Evolutionary conservation across 257 asterid genomes (phyloP).

Genomic region (Handroanthus guayacan): DNA sequence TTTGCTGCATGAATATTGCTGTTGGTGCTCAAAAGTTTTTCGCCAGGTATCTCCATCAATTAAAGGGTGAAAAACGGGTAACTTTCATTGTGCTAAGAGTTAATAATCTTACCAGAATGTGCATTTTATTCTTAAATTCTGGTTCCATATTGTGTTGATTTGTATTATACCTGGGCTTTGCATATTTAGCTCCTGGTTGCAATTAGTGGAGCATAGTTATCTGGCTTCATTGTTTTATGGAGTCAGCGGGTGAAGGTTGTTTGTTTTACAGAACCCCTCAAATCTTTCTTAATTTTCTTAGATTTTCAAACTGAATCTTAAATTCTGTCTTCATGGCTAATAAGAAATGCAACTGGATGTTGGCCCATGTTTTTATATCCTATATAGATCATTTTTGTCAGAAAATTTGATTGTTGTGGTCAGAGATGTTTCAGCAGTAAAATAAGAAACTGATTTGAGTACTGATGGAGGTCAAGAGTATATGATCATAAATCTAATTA

Average conservation of each 20-base stretch:
- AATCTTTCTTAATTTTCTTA: background rate
- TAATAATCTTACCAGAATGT: background rate
- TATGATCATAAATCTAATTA: background rate
- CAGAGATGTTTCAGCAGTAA: background rate
- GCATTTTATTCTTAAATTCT: background rate
- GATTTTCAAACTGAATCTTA: background rate
- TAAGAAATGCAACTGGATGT: background rate
- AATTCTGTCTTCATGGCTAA: background rate
- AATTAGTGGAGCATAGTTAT: no score
- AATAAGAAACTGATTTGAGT: background rate
- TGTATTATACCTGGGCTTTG: no score
- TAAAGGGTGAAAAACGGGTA: slow-evolving; percentile 29
- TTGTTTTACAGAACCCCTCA: background rate
- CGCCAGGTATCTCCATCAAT: slow-evolving; percentile 2
- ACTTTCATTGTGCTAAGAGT: slow-evolving; percentile 1
- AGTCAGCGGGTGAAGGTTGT: no score
- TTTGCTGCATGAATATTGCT: slow-evolving; percentile 19
- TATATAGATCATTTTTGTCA: background rate
- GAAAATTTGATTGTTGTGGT: background rate
- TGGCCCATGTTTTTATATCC: background rate
- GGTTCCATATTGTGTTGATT: no score
- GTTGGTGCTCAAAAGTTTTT: slow-evolving; percentile 14
- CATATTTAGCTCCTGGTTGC: no score
- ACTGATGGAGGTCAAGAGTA: background rate
- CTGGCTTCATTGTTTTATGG: no score